These are phyloP conservation scores for Paramecium tetraurelia DNA, from an alignment of 73 alveolate species.

Conservation along the genomic window DNA sequence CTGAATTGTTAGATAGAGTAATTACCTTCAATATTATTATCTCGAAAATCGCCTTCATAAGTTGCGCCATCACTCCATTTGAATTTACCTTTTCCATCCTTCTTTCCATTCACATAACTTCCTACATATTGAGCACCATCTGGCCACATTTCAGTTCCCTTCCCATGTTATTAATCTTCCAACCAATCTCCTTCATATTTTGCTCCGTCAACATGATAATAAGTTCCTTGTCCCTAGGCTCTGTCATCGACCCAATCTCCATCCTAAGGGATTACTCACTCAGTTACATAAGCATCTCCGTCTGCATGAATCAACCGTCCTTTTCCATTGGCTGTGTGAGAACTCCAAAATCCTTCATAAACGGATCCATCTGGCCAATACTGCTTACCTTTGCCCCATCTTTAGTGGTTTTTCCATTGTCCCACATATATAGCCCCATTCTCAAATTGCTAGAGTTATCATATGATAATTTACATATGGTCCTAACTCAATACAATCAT, in stretches of 20 bases:
- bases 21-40: slow-evolving; percentile 64
- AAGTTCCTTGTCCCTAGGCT: slow-evolving; percentile 66
- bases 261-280: neutral
- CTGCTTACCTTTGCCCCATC: slow-evolving; percentile 75
- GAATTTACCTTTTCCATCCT: slow-evolving; percentile 59
- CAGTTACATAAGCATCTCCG: slow-evolving; percentile 68
- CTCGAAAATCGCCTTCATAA: slow-evolving; percentile 81
- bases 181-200: slow-evolving; percentile 64
- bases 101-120: slow-evolving; percentile 36
- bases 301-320: slow-evolving; percentile 76
- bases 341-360: slow-evolving; percentile 81
- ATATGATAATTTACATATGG: neutral
- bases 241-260: slow-evolving; percentile 77
- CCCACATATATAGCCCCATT: slow-evolving; percentile 74
- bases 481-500: slow-evolving; percentile 22
- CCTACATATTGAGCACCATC: slow-evolving; percentile 63
- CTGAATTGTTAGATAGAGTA: neutral
- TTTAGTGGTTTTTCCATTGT: slow-evolving; percentile 71
- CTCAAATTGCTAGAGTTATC: slow-evolving; percentile 26
- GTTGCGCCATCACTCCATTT: slow-evolving; percentile 75
- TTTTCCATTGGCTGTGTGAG: slow-evolving; percentile 77
- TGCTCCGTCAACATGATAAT: slow-evolving; percentile 63
- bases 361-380: slow-evolving; percentile 80
- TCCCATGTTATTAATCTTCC: slow-evolving; percentile 60
- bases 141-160: slow-evolving; percentile 64